Base-by-base conservation (phyloP, 1,284 basidiomycete species). In the Phaffia rhodozyma region DNA sequence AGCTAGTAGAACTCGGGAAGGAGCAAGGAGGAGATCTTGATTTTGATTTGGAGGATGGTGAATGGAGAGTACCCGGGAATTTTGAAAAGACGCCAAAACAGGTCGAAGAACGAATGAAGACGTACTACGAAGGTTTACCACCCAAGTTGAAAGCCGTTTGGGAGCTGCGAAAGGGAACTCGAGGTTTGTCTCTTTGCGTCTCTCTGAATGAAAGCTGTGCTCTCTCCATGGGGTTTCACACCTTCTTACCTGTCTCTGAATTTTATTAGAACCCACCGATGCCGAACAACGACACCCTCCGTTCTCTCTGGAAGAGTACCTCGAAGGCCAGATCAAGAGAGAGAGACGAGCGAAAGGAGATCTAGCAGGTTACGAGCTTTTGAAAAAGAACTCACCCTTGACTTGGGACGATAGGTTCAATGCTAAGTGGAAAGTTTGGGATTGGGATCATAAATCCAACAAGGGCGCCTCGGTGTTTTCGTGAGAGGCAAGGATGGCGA, bases 221-320 rank as follows among this genome's bases (percentile, higher is more conserved):
- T 43, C 32, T 58, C 20, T 21, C 18, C 54, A 3, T 43, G 4
- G 25, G 13, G 1, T 43, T 27, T n/a, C 23, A 11, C 20, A 20
- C 52, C 4, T 21, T 48, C 29, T 50, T 38, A 27, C 25, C 30
- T 57, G 4, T 53, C 11, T 30, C n/a, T 18, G 11, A 11, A 11
- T 43, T 7, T 82, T 82, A 53, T 81, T 91, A n/a, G 87, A 92
- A 71, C 84, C 86, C 21, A 93, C 88, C 7, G 87, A 87, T 72
- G 86, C 88, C 64, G 93, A 97, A 76, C 74, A 78, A 66, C 81
- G 81, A 53, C 84, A 89, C 69, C 89, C 90, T 2, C 89, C 92
- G 6, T 84, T 84, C 48, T 91, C 86, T 1, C 90, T 97, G 75
- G 84, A 89, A 29, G 89, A 94, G 71, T 79, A 97, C 58, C 82